These are phyloP conservation scores for Trichoderma cornu-damae DNA, from an alignment of 2,329 filamentous ascomycete genomes.

Conservation along the genomic window DNA sequence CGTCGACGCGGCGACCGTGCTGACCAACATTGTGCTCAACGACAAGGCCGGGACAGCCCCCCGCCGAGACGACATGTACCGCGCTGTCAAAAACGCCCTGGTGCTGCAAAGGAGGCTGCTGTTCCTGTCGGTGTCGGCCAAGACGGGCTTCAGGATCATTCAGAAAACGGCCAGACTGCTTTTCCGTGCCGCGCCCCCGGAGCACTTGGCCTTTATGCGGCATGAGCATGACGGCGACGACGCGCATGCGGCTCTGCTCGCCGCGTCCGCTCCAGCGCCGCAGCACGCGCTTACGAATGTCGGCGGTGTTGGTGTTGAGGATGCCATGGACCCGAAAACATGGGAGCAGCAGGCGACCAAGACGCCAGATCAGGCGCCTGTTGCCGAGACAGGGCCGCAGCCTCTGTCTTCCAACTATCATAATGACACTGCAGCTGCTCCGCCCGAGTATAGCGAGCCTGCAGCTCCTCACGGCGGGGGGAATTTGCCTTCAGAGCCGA, in stretches of 20 bases:
- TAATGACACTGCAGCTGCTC: neutral
- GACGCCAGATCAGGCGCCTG: neutral
- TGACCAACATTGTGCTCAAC: constrained; percentile 48
- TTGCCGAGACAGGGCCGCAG: neutral
- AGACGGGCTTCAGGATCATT: constrained; percentile 34
- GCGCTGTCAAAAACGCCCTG: constrained; percentile 35
- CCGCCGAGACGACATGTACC: constrained; percentile 36
- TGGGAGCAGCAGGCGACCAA: neutral
- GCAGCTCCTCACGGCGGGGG: no score
- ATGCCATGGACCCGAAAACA: neutral
- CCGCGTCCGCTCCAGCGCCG: neutral
- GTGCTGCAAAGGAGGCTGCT: constrained; percentile 31
- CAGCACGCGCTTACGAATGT: neutral
- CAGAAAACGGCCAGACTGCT: constrained; percentile 22
- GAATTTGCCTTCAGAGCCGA: no score
- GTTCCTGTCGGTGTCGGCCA: constrained; percentile 32
- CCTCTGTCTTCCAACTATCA: neutral
- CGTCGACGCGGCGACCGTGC: constrained; percentile 46
- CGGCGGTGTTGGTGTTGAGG: neutral
- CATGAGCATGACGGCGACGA: neutral
- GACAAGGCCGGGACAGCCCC: constrained; percentile 38
- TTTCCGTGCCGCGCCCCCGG: neutral
- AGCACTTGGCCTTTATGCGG: neutral
- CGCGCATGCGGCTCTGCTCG: neutral
- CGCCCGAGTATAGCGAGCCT: no score